A percentile compares a stretch with the other conserved stretches of the same genome.
These are phyloP conservation scores for Rubroshorea leprosula DNA, from an alignment of 345 rosid species.

Conservation along the genomic window DNA sequence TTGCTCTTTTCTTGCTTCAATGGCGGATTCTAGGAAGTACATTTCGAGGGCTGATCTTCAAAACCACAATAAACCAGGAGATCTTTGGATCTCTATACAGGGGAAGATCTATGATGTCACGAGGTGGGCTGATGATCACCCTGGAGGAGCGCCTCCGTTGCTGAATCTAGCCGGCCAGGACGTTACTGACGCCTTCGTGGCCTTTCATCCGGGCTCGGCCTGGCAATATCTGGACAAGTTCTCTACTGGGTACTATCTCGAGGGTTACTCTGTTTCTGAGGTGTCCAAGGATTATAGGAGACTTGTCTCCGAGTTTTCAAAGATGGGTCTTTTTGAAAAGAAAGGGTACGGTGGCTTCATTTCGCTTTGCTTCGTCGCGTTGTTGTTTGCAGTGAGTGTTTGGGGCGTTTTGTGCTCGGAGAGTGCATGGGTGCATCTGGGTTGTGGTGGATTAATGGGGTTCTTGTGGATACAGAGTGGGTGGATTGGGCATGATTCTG, in stretches of 20 bases:
- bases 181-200: constrained; percentile 51
- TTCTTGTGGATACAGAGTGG: constrained; percentile 59
- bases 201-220: constrained; percentile 41
- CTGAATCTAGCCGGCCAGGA: constrained; percentile 47
- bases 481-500: constrained; percentile 78
- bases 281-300: constrained; percentile 40
- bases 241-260: constrained; percentile 46
- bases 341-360: constrained; percentile 29
- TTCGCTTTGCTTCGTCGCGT: constrained; percentile 17
- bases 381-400: constrained; percentile 28
- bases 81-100: constrained; percentile 36
- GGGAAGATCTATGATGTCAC: constrained; percentile 38
- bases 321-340: constrained; percentile 43
- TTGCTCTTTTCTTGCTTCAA: constrained; percentile 12
- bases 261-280: constrained; percentile 38
- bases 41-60: constrained; percentile 32
- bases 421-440: constrained; percentile 30
- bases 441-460: constrained; percentile 38
- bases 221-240: constrained; percentile 44
- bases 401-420: constrained; percentile 33
- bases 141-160: constrained; percentile 40
- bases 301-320: constrained; percentile 36
- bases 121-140: constrained; percentile 38
- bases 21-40: constrained; percentile 34
- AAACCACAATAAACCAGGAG: constrained; percentile 33